Percentiles rank a stretch among this genome's conserved stretches.
Evolutionary conservation across 2,329 filamentous ascomycete species (phyloP).

Genomic region (Dactylellina leptospora): DNA sequence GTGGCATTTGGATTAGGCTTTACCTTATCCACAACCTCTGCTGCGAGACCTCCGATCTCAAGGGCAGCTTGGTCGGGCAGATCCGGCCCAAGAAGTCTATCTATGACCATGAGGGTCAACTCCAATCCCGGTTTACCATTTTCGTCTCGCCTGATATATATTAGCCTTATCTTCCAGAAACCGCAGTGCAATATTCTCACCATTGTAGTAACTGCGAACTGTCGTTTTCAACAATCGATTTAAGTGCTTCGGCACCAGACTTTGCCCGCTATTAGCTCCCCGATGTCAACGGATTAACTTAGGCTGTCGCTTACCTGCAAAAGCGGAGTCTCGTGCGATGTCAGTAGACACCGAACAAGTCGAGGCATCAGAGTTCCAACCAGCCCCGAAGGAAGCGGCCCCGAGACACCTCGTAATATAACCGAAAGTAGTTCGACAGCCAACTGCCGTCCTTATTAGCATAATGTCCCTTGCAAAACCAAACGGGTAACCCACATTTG

Average conservation of each 20-base stretch:
- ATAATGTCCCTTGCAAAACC: background rate
- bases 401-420: constrained; percentile 80
- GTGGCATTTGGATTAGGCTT: too few species aligned
- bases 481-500: constrained; percentile 68
- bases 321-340: constrained; percentile 84
- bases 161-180: background rate
- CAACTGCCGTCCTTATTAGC: constrained; percentile 63
- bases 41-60: constrained; percentile 94
- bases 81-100: constrained; percentile 80
- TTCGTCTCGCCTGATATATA: constrained; percentile 67
- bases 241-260: constrained; percentile 83
- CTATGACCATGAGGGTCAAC: constrained; percentile 88
- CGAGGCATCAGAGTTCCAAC: constrained; percentile 87
- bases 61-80: constrained; percentile 94
- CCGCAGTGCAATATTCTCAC: constrained; percentile 61
- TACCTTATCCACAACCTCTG: constrained; percentile 93
- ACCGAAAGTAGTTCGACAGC: constrained; percentile 84
- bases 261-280: constrained; percentile 1
- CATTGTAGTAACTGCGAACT: constrained; percentile 88
- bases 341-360: constrained; percentile 80
- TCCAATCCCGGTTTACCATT: constrained; percentile 84
- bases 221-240: constrained; percentile 89
- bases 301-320: constrained; percentile 66
- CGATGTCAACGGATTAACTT: background rate
- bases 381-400: constrained; percentile 86